phyloP scores from a whole-genome alignment of 129 eudicot genomes.

The Saussurea involucrata region DNA sequence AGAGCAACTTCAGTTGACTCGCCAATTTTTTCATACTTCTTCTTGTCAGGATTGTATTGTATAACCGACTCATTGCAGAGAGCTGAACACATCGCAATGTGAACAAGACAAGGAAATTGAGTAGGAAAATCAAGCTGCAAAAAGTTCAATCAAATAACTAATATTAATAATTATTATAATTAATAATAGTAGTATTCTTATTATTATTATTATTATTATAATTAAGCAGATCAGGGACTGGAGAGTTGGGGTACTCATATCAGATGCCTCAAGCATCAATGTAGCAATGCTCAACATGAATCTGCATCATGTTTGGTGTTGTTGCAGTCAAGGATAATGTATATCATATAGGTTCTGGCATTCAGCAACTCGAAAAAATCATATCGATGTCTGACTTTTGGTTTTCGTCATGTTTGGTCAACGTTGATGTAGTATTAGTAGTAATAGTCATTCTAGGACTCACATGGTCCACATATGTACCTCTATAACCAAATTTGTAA shows the following conservation, averaged over 20 bases:
- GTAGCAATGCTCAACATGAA: not conserved
- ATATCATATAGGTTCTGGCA: not conserved
- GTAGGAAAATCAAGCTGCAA: conserved; percentile 96
- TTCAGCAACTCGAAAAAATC: not conserved
- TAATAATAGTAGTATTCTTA: not conserved
- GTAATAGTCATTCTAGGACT: not conserved
- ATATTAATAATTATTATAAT: not conserved
- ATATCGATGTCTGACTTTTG: not conserved
- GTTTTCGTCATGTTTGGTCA: not conserved
- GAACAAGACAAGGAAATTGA: conserved; percentile 89
- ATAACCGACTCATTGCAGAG: conserved; percentile 91
- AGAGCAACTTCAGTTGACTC: conserved; percentile 99
- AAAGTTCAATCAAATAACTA: conserved; percentile 1
- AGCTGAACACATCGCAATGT: conserved; percentile 99
- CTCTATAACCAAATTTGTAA: not conserved
- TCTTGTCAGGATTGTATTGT: conserved; percentile 95
- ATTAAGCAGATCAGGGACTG: not conserved
- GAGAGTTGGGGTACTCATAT: not conserved
- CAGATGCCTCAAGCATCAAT: not conserved
- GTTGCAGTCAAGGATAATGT: not conserved
- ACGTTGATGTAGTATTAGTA: not conserved
- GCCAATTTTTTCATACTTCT: conserved; percentile 87
- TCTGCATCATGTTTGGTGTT: not conserved
- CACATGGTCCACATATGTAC: not conserved
- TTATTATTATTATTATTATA: not conserved